Conservation (phyloP, 768 basidiomycete species). For the Suillus subluteus region DNA sequence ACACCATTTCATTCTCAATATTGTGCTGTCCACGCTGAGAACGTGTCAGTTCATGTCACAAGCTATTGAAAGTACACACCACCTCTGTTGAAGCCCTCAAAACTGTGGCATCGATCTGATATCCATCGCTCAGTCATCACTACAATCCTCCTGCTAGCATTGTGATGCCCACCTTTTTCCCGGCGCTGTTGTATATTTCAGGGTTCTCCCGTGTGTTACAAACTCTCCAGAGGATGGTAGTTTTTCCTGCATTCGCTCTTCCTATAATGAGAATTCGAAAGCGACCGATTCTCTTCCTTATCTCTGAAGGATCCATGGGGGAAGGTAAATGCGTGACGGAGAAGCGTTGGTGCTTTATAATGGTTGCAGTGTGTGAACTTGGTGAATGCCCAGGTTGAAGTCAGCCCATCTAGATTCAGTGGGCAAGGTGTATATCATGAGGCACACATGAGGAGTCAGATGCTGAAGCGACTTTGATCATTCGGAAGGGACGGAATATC, state of each 20-base stretch:
- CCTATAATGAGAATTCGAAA: background rate
- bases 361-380: background rate
- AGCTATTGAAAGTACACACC: background rate
- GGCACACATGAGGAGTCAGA: too few relatives aligned
- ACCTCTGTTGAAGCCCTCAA: constrained; percentile 14
- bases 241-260: background rate
- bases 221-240: background rate
- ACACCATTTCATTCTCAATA: constrained; percentile 34
- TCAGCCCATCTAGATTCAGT: background rate
- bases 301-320: background rate
- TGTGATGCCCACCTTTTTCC: background rate
- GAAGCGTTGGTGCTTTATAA: background rate
- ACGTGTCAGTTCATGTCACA: background rate
- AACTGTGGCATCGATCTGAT: constrained; percentile 9
- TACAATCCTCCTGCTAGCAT: background rate
- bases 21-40: constrained; percentile 34
- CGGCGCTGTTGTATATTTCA: constrained; percentile 9
- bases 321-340: background rate
- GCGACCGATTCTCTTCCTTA: constrained; percentile 16
- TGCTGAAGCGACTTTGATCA: too few relatives aligned
- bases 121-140: background rate
- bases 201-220: background rate
- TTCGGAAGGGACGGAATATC: too few relatives aligned
- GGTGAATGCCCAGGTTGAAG: too few relatives aligned
- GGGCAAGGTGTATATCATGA: background rate